Conservation (phyloP, 2,329 filamentous ascomycete genomes). For the Pseudodiploospora longispora region DNA sequence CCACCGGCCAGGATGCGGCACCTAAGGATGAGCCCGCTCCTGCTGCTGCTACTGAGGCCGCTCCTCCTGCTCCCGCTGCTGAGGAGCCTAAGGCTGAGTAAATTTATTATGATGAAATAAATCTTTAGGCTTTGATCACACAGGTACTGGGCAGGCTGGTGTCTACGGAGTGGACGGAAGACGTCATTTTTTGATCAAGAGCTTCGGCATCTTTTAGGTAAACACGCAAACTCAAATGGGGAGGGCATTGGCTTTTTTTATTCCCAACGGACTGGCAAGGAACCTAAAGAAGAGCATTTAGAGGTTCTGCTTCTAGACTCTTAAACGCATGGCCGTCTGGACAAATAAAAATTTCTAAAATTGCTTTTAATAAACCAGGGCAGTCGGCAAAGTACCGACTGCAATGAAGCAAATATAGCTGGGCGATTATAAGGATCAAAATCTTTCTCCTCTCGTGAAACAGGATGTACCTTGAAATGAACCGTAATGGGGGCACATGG, state of each 20-base stretch:
- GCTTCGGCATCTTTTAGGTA: constrained; percentile 41
- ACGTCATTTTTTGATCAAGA: constrained; percentile 43
- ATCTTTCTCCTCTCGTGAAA: too few species aligned
- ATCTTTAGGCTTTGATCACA: constrained; percentile 21
- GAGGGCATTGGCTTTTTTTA: constrained; percentile 25
- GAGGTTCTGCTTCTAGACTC: constrained; percentile 48
- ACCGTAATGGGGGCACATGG: too few species aligned
- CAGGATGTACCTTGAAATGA: too few species aligned
- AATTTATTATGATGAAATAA: constrained; percentile 21
- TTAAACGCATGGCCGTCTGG: constrained; percentile 46
- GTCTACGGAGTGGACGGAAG: constrained; percentile 57
- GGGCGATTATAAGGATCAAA: too few species aligned
- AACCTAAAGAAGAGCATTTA: constrained; percentile 39
- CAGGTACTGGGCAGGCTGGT: constrained; percentile 45
- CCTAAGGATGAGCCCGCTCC: constrained; percentile 35
- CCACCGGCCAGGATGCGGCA: constrained; percentile 45
- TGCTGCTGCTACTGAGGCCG: constrained; percentile 49
- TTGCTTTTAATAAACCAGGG: constrained; percentile 30
- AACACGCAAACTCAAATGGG: constrained; percentile 31
- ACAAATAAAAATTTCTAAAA: constrained; percentile 47
- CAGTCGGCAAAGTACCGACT: too few species aligned
- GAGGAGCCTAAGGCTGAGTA: constrained; percentile 67
- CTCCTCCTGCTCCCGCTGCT: constrained; percentile 24
- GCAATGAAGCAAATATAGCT: too few species aligned
- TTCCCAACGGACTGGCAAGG: constrained; percentile 30